Conservation (phyloP, 768 basidiomycete genomes). For the Tephrocybe sp. region DNA sequence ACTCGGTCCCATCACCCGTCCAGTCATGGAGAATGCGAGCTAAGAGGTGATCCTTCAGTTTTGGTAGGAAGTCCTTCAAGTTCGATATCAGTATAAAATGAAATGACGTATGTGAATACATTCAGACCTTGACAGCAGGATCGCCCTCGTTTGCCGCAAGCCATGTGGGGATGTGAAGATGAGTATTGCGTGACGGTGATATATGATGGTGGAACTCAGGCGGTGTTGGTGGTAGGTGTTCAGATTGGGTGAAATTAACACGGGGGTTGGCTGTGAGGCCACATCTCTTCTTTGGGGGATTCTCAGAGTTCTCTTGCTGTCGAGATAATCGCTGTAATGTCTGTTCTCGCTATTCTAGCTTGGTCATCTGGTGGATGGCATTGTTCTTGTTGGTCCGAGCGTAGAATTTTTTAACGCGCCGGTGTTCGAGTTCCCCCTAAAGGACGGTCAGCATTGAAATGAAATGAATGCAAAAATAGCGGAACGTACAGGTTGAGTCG, state of each 20-base stretch:
- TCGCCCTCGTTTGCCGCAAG: neutral
- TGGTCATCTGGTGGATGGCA: neutral
- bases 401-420: neutral
- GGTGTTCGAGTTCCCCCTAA: constrained; percentile 37
- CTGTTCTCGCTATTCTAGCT: neutral
- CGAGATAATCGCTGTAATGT: neutral
- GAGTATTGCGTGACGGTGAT: neutral
- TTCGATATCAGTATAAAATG: neutral
- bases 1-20: neutral
- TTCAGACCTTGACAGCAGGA: neutral
- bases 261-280: neutral
- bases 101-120: too few relatives aligned
- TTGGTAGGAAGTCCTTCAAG: neutral
- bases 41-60: neutral
- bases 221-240: neutral
- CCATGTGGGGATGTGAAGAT: neutral
- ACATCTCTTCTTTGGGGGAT: neutral
- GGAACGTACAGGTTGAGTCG: constrained; percentile 1
- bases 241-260: neutral
- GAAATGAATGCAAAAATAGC: neutral
- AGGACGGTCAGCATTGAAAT: neutral
- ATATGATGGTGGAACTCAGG: neutral
- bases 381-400: constrained; percentile 31
- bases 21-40: neutral
- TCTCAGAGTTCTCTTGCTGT: neutral